Evolutionary conservation across 805 yeast genomes (phyloP), one percentile per base, ranked within the genome.

Genomic region (Clavispora vitiphila): DNA sequence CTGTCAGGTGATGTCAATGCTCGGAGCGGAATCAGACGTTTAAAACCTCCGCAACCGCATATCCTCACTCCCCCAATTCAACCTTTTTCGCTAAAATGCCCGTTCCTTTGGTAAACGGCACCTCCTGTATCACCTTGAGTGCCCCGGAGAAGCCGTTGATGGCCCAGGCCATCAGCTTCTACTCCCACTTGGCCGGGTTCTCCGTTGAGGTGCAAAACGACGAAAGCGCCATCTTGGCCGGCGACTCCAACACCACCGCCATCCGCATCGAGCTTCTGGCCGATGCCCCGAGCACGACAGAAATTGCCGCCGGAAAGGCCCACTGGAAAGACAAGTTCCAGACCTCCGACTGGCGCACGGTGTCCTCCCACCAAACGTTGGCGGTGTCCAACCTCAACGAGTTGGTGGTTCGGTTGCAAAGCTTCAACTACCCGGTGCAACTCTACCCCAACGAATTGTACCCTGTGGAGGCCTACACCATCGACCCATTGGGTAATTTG

Each of bases 401-500:
- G 35, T 44, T 75, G 41, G 61, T 74, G 26, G 50, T 50, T 38
- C 50, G 56, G n/a, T 60, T 76, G 20, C 48, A 60, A 36, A 49
- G 55, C 12, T 48, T 53, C 4, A 53, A 63, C 1, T 46, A 54
- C 35, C 65, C 72, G 11, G 68, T 65, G 41, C 90, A 83, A 60
- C 70, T 77, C 19, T 69, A 74, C 52, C 96, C 98, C 5, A 80
- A 81, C 43, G 85, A 79, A 36, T 65, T 83, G 42, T 77, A 76
- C 42, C 96, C 96, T 5, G 72, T 76, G 50, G 95, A 87, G 61
- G 46, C 54, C 6, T 87, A 83, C 61, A 75, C 80, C 7, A 58
- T 84, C 20, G 97, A 91, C 60, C 97, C 98, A 8, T 66, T 89
- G 48, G 96, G 96, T 15, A 77, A 78, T 51, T 61, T 89, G 22